These are phyloP conservation scores for Mantamonas sphyraenae DNA, from an alignment of 78 protist genomes.

Conservation along the genomic window DNA sequence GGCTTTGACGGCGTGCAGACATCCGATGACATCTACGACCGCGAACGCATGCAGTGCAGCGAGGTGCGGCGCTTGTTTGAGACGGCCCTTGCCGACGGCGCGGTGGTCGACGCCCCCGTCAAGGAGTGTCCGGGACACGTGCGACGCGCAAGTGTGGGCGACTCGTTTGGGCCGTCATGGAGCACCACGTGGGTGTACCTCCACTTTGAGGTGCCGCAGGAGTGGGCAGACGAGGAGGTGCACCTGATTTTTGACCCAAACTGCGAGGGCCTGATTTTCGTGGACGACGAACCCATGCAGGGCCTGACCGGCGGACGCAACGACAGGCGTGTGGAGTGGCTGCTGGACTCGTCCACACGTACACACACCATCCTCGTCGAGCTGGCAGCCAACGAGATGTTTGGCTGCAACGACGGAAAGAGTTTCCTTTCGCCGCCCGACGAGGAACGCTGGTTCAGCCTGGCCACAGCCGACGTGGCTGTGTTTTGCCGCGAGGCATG, in stretches of 20 bases:
- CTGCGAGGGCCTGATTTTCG: conserved; percentile 44
- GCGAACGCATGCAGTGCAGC: background rate
- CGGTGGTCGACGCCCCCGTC: no score
- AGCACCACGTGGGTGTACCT: conserved; percentile 32
- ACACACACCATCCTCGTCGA: no score
- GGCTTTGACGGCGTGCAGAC: no score
- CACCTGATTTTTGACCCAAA: conserved; percentile 35
- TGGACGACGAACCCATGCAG: conserved; percentile 35
- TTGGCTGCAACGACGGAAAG: no score
- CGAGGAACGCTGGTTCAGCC: no score
- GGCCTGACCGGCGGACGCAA: conserved; percentile 50
- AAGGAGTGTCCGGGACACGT: background rate
- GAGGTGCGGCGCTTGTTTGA: background rate
- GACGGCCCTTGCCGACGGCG: no score
- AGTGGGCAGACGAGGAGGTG: conserved; percentile 29
- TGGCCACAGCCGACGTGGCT: no score
- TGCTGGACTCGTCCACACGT: no score
- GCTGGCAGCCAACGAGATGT: no score
- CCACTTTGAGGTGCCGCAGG: conserved; percentile 22
- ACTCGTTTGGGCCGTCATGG: conserved; percentile 46
- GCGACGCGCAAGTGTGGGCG: conserved; percentile 18
- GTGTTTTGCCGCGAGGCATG: no score
- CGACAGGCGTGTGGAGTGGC: conserved; percentile 32
- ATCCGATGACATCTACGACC: background rate
- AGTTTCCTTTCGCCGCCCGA: no score